Percentiles rank a stretch among this genome's conserved stretches.
These are phyloP conservation scores for Dendryphion nanum DNA, from an alignment of 2,329 filamentous ascomycete species.

Conservation along the genomic window DNA sequence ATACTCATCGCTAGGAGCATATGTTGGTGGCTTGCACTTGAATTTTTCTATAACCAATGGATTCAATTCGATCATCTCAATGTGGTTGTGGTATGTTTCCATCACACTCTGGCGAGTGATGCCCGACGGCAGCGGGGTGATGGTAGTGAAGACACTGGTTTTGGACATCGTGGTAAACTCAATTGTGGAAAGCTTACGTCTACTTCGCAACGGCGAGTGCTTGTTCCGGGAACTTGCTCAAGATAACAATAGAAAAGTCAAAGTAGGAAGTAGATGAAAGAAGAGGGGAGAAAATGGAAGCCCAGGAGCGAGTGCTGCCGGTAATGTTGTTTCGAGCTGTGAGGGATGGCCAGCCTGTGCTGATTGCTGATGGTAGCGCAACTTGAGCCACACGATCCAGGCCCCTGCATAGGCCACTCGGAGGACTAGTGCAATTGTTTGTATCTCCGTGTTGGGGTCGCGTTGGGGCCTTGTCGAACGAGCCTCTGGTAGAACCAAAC, in stretches of 20 bases:
- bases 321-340: too few relatives aligned
- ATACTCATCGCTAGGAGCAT: slow-evolving; percentile 69
- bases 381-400: neutral
- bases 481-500: too few relatives aligned
- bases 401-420: too few relatives aligned
- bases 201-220: neutral
- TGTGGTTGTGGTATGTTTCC: slow-evolving; percentile 73
- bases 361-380: too few relatives aligned
- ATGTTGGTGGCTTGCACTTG: slow-evolving; percentile 64
- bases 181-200: too few relatives aligned
- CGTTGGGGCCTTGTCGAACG: too few relatives aligned
- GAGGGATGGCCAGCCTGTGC: too few relatives aligned
- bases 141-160: slow-evolving; percentile 69
- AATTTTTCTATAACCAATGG: slow-evolving; percentile 74
- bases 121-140: slow-evolving; percentile 71
- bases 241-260: neutral
- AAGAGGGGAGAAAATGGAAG: neutral
- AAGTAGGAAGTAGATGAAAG: neutral
- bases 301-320: neutral
- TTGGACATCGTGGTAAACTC: slow-evolving; percentile 73
- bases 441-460: too few relatives aligned
- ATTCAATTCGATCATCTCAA: slow-evolving; percentile 84
- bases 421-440: too few relatives aligned
- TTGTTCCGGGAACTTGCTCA: neutral
- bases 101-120: slow-evolving; percentile 70